These are phyloP conservation scores for Dendryphion nanum DNA, from an alignment of 2,329 filamentous ascomycete genomes.

Conservation along the genomic window DNA sequence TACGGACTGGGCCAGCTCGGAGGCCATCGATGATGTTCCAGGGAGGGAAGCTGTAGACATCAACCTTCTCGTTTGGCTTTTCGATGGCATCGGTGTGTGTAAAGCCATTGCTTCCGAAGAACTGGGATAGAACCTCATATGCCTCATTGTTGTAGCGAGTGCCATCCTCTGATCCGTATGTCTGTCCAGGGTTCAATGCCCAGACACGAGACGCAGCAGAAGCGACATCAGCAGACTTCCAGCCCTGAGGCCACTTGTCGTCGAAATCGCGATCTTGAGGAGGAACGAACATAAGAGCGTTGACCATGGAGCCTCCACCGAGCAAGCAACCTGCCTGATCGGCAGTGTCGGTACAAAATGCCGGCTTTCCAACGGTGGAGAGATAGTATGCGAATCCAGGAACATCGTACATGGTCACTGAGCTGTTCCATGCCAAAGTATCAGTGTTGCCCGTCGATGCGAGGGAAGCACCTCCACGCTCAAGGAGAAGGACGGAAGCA, in stretches of 20 bases:
- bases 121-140: conserved; percentile 61
- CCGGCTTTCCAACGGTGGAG: conserved; percentile 22
- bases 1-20: conserved; percentile 66
- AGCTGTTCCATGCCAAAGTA: conserved; percentile 33
- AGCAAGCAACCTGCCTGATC: conserved; percentile 70
- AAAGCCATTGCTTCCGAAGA: conserved; percentile 62
- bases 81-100: conserved; percentile 61
- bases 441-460: conserved; percentile 27
- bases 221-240: conserved; percentile 64
- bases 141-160: conserved; percentile 63
- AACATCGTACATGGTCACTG: conserved; percentile 38
- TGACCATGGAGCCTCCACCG: conserved; percentile 65
- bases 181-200: conserved; percentile 67
- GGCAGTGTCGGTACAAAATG: conserved; percentile 62
- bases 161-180: conserved; percentile 63
- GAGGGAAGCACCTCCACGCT: conserved; percentile 40
- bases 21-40: conserved; percentile 66
- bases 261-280: conserved; percentile 59
- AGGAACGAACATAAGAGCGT: conserved; percentile 45
- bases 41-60: conserved; percentile 59
- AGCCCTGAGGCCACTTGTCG: conserved; percentile 68
- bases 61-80: conserved; percentile 60
- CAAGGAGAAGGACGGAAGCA: conserved; percentile 60
- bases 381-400: conserved; percentile 38
- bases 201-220: conserved; percentile 65